A percentile compares a stretch with the other conserved stretches of the same genome.
These are phyloP conservation scores for Perilla frutescens DNA, from an alignment of 257 asterid genomes.

Conservation along the genomic window DNA sequence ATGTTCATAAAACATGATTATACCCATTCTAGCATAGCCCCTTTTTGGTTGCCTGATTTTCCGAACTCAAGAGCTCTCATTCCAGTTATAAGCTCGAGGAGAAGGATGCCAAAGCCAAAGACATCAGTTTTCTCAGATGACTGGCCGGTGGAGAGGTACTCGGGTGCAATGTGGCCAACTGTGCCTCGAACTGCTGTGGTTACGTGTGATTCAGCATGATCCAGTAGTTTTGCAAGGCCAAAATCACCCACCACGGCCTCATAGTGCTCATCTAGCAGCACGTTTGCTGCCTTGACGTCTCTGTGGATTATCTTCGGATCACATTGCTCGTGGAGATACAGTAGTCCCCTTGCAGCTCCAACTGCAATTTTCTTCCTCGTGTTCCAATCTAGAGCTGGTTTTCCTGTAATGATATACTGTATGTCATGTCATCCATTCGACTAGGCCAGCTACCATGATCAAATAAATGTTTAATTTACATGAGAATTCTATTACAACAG, in stretches of 20 bases:
- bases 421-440: no score
- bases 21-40: slow-evolving; percentile 96
- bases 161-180: slow-evolving; percentile 96
- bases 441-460: no score
- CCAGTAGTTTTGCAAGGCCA: slow-evolving; percentile 94
- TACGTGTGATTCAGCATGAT: slow-evolving; percentile 92
- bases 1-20: neutral
- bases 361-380: slow-evolving; percentile 85
- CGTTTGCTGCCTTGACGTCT: slow-evolving; percentile 96
- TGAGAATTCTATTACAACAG: neutral
- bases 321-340: slow-evolving; percentile 95
- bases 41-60: slow-evolving; percentile 79
- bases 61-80: slow-evolving; percentile 93
- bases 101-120: slow-evolving; percentile 91
- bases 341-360: slow-evolving; percentile 92
- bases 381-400: slow-evolving; percentile 83
- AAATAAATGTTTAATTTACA: neutral
- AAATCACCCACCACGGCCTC: slow-evolving; percentile 96
- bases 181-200: slow-evolving; percentile 99
- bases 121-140: slow-evolving; percentile 97
- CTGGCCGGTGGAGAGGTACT: slow-evolving; percentile 95
- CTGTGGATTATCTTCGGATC: slow-evolving; percentile 98
- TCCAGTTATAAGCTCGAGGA: slow-evolving; percentile 91
- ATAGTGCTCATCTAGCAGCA: slow-evolving; percentile 74
- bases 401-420: slow-evolving; percentile 51